phyloP scores from a whole-genome alignment of 306 rosid species.

The Citrullus amarus region DNA sequence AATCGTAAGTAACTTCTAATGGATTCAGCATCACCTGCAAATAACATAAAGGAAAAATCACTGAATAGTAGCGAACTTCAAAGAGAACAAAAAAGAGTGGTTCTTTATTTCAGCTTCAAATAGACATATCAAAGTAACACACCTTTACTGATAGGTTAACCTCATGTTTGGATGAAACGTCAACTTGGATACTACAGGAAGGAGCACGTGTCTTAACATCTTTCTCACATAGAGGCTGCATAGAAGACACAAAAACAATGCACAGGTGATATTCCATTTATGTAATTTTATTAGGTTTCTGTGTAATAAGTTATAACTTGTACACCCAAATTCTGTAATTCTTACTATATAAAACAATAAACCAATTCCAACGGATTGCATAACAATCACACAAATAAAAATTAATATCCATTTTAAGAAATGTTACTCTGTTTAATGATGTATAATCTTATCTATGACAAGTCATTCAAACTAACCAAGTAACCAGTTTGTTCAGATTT shows the following conservation, averaged over 20 bases:
- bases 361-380: background rate
- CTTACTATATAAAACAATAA: background rate
- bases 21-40: constrained; percentile 59
- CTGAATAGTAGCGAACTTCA: background rate
- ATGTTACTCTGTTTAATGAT: background rate
- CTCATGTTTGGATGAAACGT: constrained; percentile 38
- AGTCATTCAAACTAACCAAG: background rate
- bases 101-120: constrained; percentile 10
- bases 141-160: constrained; percentile 58
- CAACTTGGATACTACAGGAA: constrained; percentile 43
- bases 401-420: background rate
- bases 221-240: constrained; percentile 40
- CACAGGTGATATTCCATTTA: constrained; percentile 1
- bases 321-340: background rate
- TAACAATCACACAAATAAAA: background rate
- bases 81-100: constrained; percentile 9
- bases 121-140: constrained; percentile 11
- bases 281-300: background rate
- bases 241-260: constrained; percentile 13
- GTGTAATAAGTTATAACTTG: background rate
- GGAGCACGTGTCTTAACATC: constrained; percentile 21
- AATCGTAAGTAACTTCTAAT: constrained; percentile 54
- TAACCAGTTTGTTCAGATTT: background rate
- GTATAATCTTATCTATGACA: background rate
- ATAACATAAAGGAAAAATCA: constrained; percentile 1